A percentile compares a stretch with the other conserved stretches of the same genome.
Conservation (phyloP, 1,284 basidiomycete genomes). For the Pholiota adiposa region DNA sequence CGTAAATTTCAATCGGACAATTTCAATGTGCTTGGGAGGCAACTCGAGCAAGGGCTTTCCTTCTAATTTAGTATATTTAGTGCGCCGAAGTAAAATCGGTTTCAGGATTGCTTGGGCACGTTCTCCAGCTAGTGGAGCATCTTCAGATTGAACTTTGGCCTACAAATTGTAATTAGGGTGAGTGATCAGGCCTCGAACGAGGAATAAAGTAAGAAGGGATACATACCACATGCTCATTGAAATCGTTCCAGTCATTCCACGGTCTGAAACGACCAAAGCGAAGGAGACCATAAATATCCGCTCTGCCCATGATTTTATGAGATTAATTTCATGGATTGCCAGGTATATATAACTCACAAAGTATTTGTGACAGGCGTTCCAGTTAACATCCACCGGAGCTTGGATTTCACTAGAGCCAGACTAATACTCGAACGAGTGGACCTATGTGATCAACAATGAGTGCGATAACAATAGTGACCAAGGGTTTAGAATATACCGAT, state of each 20-base stretch:
- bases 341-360: slow-evolving; percentile 43
- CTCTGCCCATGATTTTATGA: slow-evolving; percentile 37
- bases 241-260: slow-evolving; percentile 69
- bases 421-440: slow-evolving; percentile 59
- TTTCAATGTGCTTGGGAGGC: slow-evolving; percentile 61
- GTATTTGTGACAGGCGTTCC: slow-evolving; percentile 75
- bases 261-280: slow-evolving; percentile 70
- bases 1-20: slow-evolving; percentile 60
- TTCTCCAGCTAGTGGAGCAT: slow-evolving; percentile 47
- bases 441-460: slow-evolving; percentile 30
- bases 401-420: slow-evolving; percentile 59
- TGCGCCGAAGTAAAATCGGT: slow-evolving; percentile 63
- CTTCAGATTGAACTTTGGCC: slow-evolving; percentile 55
- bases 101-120: slow-evolving; percentile 66
- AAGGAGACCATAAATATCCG: slow-evolving; percentile 70
- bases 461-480: not conserved
- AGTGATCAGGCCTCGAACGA: not conserved
- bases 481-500: slow-evolving; percentile 42
- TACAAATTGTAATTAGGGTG: slow-evolving; percentile 24
- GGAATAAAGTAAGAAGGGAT: not conserved
- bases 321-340: not conserved
- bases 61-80: slow-evolving; percentile 60
- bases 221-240: slow-evolving; percentile 59
- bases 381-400: slow-evolving; percentile 73
- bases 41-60: slow-evolving; percentile 65